These are phyloP conservation scores for Diaporthe citrichinensis DNA, from an alignment of 2,329 filamentous ascomycete genomes.

Conservation along the genomic window DNA sequence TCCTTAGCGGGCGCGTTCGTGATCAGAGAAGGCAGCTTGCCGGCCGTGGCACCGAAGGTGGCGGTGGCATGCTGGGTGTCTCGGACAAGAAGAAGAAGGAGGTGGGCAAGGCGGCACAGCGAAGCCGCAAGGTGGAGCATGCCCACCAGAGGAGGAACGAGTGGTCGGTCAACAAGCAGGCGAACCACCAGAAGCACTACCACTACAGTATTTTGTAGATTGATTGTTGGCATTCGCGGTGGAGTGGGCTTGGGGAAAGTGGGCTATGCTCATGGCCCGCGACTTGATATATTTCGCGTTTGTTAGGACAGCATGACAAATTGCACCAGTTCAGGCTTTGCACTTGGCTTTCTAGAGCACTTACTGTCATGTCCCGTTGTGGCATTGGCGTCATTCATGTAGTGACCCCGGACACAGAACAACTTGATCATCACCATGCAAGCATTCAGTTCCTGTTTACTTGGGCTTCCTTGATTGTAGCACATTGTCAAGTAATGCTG, in stretches of 20 bases:
- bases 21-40: constrained; percentile 69
- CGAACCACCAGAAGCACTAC: constrained; percentile 80
- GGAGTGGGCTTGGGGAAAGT: not conserved
- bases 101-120: constrained; percentile 76
- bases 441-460: too few relatives aligned
- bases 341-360: not conserved
- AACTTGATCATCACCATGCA: too few relatives aligned
- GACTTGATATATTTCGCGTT: not conserved
- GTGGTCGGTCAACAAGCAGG: constrained; percentile 79
- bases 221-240: constrained; percentile 45
- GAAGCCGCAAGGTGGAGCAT: constrained; percentile 76
- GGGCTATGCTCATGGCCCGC: not conserved
- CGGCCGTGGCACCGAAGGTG: constrained; percentile 77
- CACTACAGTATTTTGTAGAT: constrained; percentile 62
- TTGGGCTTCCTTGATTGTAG: too few relatives aligned
- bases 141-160: constrained; percentile 74
- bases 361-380: not conserved
- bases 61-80: constrained; percentile 82
- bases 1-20: constrained; percentile 49
- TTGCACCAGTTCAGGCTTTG: too few relatives aligned
- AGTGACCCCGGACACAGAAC: too few relatives aligned
- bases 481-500: too few relatives aligned
- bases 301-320: not conserved
- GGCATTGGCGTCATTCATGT: too few relatives aligned
- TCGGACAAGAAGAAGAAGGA: constrained; percentile 81